Evolutionary conservation across 495 filamentous ascomycete species (phyloP).

Genomic region (Cercophora scortea): DNA sequence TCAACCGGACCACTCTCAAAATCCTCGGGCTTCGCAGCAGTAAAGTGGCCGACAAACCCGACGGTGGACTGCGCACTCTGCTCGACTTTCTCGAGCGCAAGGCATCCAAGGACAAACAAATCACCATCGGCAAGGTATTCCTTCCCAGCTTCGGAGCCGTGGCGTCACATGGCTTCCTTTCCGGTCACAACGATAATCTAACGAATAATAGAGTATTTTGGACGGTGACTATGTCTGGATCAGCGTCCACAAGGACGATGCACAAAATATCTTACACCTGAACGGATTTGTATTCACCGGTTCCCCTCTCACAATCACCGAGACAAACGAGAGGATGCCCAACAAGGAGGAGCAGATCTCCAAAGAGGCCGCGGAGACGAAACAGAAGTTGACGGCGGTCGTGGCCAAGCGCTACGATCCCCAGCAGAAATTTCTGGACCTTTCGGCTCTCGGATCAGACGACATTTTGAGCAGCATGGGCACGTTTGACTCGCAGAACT

Average conservation of each 20-base stretch:
- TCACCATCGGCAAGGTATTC: conserved; percentile 83
- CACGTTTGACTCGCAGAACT: conserved; percentile 61
- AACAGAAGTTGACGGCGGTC: conserved; percentile 41
- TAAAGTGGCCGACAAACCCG: conserved; percentile 60
- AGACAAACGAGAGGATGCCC: conserved; percentile 22
- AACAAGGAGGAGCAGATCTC: conserved; percentile 21
- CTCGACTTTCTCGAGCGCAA: conserved; percentile 79
- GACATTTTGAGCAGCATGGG: conserved; percentile 59
- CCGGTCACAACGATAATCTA: conserved; percentile 44
- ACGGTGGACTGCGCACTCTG: conserved; percentile 63
- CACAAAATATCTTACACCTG: conserved; percentile 51
- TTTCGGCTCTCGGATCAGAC: conserved; percentile 68
- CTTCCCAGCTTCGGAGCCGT: conserved; percentile 7
- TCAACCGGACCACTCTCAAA: conserved; percentile 35
- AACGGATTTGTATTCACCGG: conserved; percentile 61
- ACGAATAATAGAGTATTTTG: conserved; percentile 61
- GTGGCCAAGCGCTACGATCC: conserved; percentile 66
- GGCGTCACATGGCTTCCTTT: not conserved
- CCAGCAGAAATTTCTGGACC: conserved; percentile 64
- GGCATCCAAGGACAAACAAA: conserved; percentile 47
- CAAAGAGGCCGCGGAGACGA: conserved; percentile 35
- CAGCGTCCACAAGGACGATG: conserved; percentile 55
- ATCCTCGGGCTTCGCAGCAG: conserved; percentile 68
- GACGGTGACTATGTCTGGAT: conserved; percentile 64
- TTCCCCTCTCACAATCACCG: conserved; percentile 45